These are phyloP conservation scores for Geoglossum glabrum DNA, from an alignment of 495 filamentous ascomycete genomes.

Conservation along the genomic window DNA sequence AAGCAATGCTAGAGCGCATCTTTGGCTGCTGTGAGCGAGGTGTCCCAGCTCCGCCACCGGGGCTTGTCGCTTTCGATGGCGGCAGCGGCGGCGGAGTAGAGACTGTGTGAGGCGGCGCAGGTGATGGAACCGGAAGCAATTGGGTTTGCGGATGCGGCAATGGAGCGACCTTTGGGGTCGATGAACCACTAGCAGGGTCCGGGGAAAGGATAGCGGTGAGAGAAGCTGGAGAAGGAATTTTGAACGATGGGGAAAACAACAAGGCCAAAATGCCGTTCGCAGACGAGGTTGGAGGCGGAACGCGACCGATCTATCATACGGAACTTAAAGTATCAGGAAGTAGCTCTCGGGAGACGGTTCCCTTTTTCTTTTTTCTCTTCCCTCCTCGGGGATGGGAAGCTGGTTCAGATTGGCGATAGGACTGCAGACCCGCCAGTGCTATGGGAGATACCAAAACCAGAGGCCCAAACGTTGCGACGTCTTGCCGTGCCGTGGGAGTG, in stretches of 20 bases:
- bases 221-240: slow-evolving; percentile 1
- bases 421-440: too few relatives aligned
- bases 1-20: slow-evolving; percentile 67
- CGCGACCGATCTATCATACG: background rate
- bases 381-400: too few relatives aligned
- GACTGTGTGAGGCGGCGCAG: background rate
- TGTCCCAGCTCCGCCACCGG: background rate
- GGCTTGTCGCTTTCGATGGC: background rate
- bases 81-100: background rate
- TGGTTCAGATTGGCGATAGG: too few relatives aligned
- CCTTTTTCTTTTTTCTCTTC: too few relatives aligned
- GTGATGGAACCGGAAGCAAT: background rate
- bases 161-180: background rate
- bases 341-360: background rate
- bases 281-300: background rate
- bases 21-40: background rate
- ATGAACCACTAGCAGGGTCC: background rate
- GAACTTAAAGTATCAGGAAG: background rate
- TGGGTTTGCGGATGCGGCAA: background rate
- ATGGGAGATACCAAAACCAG: too few relatives aligned
- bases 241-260: background rate
- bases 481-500: too few relatives aligned
- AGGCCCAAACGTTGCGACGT: background rate
- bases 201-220: slow-evolving; percentile 1
- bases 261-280: background rate